Base-by-base conservation (phyloP, 805 yeast species). In the Metschnikowia proteae region DNA sequence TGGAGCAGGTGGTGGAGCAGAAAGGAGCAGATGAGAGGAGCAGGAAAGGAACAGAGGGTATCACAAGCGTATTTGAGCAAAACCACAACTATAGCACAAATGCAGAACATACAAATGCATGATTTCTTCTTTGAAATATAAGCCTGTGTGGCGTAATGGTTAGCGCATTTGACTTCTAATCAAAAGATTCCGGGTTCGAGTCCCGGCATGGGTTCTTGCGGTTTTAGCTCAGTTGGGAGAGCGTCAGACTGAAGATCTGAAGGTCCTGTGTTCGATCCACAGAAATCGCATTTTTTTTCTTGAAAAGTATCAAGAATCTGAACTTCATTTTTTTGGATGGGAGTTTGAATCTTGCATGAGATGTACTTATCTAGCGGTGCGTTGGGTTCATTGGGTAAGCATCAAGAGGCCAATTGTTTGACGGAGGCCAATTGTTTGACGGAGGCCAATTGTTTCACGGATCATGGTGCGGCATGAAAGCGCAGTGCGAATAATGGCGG, bases 141-240 rank as follows among this genome's bases (percentile, higher is more conserved):
- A 31, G 53, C 55, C 55, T 52, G 55, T 50, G 55, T 52, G 55
- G 55, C 55, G 55, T 52, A 52, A 50, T 52, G 53, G 53, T 49
- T 49, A 52, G 53, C 53, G 55, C 55, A 52, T 52, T 52, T 52
- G 55, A 52, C 53, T 52, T 52, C 53, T 49, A 52, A 49, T 52
- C 55, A 51, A 51, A 49, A 51, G 55, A 51, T 51, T 51, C 53
- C 52, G 55, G 55, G 55, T 51, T 51, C 55, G 54, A 51, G 54
- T 51, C 54, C 54, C 55, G 55, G 55, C 55, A 49, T 50, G 54
- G 56, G 57, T 52, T 52, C 46, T 11, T 13, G 42, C 61, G 61
- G 61, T 49, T 54, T 58, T 57, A 58, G 61, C 61, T 59, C 63
- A 59, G 62, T 59, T 54, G 63, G 63, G 63, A 59, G 63, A 55